Conservation (phyloP, 140 eudicot genomes). For the Erigeron philadelphicus region DNA sequence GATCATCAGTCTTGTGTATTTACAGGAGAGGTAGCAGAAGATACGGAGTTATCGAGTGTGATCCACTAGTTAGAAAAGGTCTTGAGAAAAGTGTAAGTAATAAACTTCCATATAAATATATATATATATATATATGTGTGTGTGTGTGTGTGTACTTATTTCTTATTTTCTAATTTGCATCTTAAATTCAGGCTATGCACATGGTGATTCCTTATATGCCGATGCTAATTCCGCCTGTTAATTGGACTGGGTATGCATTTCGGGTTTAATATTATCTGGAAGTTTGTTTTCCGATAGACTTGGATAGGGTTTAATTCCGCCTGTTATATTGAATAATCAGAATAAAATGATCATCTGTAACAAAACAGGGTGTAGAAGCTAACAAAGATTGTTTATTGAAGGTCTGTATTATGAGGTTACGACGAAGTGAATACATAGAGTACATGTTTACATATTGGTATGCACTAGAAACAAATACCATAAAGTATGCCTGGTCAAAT, state of each 20-base stretch:
- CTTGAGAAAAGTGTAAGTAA: constrained; percentile 77
- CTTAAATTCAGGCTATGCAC: constrained; percentile 75
- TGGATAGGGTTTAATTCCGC: too few relatives aligned
- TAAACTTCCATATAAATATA: not conserved
- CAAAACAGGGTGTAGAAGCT: too few relatives aligned
- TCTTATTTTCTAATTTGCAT: constrained; percentile 10
- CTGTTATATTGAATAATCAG: too few relatives aligned
- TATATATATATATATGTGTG: too few relatives aligned
- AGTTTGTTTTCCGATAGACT: not conserved
- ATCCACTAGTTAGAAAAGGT: constrained; percentile 80
- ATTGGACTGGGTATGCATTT: constrained; percentile 79
- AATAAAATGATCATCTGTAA: too few relatives aligned
- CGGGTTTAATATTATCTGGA: not conserved
- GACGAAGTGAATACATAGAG: too few relatives aligned
- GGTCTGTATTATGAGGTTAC: too few relatives aligned
- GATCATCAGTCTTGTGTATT: constrained; percentile 11
- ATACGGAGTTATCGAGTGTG: constrained; percentile 93
- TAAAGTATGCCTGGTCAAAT: too few relatives aligned
- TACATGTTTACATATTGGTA: too few relatives aligned
- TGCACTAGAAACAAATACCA: too few relatives aligned
- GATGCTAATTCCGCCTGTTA: constrained; percentile 84
- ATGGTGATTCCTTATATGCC: constrained; percentile 99
- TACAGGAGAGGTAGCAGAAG: constrained; percentile 66
- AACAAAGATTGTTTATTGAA: too few relatives aligned
- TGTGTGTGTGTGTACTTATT: not conserved